Percentiles rank a stretch among this genome's conserved stretches.
Conservation (phyloP, 805 yeast genomes). For the Torulaspora delbrueckii region DNA sequence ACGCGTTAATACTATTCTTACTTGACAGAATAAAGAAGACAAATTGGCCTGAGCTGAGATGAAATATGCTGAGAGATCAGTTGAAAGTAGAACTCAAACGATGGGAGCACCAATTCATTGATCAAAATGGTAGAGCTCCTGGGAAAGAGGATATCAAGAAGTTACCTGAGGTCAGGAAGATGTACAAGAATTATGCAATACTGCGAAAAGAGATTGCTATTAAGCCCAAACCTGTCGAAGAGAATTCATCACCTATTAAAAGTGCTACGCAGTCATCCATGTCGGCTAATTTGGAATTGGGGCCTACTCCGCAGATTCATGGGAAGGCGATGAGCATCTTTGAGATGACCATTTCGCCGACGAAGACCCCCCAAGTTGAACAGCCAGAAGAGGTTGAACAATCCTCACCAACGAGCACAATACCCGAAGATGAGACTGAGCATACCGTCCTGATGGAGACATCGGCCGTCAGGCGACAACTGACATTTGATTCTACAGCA, state of each 20-base stretch:
- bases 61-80: constrained; percentile 12
- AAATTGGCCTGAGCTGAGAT: neutral
- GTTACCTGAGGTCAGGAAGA: constrained; percentile 34
- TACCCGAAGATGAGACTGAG: neutral
- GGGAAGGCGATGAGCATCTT: constrained; percentile 73
- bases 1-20: neutral
- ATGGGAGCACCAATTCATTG: constrained; percentile 50
- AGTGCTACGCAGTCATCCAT: constrained; percentile 17
- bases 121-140: constrained; percentile 42
- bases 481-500: constrained; percentile 17
- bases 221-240: neutral
- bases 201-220: constrained; percentile 19
- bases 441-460: neutral
- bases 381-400: neutral
- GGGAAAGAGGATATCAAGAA: constrained; percentile 44
- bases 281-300: constrained; percentile 42
- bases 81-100: constrained; percentile 45
- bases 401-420: constrained; percentile 11
- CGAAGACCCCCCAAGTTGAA: constrained; percentile 9
- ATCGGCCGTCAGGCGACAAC: constrained; percentile 15
- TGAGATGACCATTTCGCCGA: constrained; percentile 44
- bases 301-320: constrained; percentile 83
- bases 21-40: neutral
- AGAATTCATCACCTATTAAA: neutral
- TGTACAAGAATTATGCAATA: constrained; percentile 35